Evolutionary conservation across 2,329 filamentous ascomycete species (phyloP).

Genomic region (Talaromyces marneffei): DNA sequence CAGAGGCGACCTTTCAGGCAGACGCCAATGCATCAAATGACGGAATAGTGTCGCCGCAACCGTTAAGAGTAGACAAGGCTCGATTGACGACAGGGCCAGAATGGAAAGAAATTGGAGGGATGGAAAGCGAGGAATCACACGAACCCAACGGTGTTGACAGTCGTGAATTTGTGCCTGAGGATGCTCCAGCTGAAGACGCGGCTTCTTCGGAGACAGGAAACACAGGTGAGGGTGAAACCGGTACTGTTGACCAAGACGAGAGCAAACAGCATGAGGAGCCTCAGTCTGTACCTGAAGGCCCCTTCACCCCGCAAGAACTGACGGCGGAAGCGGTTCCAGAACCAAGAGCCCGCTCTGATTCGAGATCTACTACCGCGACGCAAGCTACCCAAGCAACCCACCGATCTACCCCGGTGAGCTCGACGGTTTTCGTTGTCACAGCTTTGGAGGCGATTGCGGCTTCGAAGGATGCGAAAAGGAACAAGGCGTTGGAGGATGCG

Average conservation of each 20-base stretch:
- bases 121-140: conserved; percentile 15
- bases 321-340: conserved; percentile 23
- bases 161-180: conserved; percentile 18
- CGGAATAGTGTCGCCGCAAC: conserved; percentile 22
- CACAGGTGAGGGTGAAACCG: conserved; percentile 10
- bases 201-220: conserved; percentile 14
- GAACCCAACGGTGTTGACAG: conserved; percentile 20
- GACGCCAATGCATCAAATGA: conserved; percentile 25
- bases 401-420: conserved; percentile 68
- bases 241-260: not conserved
- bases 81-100: conserved; percentile 24
- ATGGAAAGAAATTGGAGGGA: conserved; percentile 26
- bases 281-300: conserved; percentile 9
- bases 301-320: conserved; percentile 15
- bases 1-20: conserved; percentile 23
- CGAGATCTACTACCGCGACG: conserved; percentile 49
- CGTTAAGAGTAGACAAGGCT: conserved; percentile 29
- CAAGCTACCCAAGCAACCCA: conserved; percentile 44
- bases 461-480: conserved; percentile 84
- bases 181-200: conserved; percentile 17
- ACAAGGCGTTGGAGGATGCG: conserved; percentile 75
- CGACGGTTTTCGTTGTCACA: conserved; percentile 90
- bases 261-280: not conserved
- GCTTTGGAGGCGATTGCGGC: conserved; percentile 86
- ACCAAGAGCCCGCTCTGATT: conserved; percentile 51